phyloP scores from a whole-genome alignment of 257 asterid species.

The Hygrophila difformis region DNA sequence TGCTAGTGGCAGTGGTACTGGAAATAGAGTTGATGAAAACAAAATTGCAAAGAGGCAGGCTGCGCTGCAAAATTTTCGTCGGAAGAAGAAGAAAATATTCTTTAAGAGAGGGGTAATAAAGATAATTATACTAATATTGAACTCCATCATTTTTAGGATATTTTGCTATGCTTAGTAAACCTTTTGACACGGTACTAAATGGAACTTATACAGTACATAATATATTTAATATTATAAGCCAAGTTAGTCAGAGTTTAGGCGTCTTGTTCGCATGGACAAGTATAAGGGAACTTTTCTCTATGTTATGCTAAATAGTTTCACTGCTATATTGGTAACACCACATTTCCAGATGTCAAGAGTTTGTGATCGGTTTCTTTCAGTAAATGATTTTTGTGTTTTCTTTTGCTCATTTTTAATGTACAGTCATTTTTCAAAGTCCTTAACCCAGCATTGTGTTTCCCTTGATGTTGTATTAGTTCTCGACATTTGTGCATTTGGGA shows the following conservation, averaged over 20 bases:
- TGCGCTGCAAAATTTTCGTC: conserved; percentile 64
- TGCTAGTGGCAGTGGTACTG: conserved; percentile 41
- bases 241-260: background rate
- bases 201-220: conserved; percentile 4
- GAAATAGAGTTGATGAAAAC: conserved; percentile 37
- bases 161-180: conserved; percentile 4
- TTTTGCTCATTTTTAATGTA: too few species aligned
- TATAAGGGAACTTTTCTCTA: too few species aligned
- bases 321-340: too few species aligned
- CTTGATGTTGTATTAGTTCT: too few species aligned
- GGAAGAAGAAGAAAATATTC: conserved; percentile 70
- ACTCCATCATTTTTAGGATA: conserved; percentile 2
- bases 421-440: too few species aligned
- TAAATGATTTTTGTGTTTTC: too few species aligned
- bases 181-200: background rate
- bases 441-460: too few species aligned
- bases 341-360: too few species aligned
- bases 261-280: background rate
- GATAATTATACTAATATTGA: background rate
- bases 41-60: conserved; percentile 53
- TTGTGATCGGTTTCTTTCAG: too few species aligned
- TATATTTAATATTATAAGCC: background rate
- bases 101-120: conserved; percentile 52
- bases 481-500: too few species aligned
- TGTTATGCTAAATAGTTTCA: too few species aligned